These are phyloP conservation scores for Chaetothyriales sp. DNA, from an alignment of 2,329 filamentous ascomycete genomes.

Conservation along the genomic window DNA sequence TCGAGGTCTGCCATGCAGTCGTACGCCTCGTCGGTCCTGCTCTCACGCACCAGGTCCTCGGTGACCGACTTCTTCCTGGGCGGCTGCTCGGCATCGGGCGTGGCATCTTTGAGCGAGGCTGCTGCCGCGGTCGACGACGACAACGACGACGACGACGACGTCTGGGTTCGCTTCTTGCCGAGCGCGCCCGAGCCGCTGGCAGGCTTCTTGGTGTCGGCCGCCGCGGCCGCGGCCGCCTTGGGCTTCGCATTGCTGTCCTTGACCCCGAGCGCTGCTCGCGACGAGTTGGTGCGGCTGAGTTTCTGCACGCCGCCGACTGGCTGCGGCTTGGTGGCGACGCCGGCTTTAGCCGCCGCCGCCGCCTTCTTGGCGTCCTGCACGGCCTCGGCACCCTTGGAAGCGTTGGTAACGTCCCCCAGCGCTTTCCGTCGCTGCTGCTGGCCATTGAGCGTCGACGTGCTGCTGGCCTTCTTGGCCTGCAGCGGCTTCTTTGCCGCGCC, in stretches of 20 bases:
- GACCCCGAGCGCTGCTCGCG: constrained; percentile 47
- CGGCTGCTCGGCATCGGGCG: constrained; percentile 44
- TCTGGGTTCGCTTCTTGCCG: constrained; percentile 54
- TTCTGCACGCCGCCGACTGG: constrained; percentile 67
- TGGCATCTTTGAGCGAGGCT: constrained; percentile 42
- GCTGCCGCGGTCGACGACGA: constrained; percentile 23
- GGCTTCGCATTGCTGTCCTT: constrained; percentile 51
- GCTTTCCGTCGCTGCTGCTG: constrained; percentile 58
- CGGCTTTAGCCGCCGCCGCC: constrained; percentile 44
- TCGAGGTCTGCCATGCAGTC: constrained; percentile 50
- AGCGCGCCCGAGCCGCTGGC: constrained; percentile 59
- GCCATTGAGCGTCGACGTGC: constrained; percentile 35
- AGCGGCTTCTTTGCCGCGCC: constrained; percentile 50
- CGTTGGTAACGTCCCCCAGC: constrained; percentile 90
- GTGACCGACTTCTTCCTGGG: constrained; percentile 51
- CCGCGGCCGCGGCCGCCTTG: constrained; percentile 45
- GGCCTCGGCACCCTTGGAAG: constrained; percentile 56
- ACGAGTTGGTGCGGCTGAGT: constrained; percentile 44
- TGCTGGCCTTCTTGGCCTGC: constrained; percentile 55
- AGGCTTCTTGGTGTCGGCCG: constrained; percentile 54
- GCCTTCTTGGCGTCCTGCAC: constrained; percentile 61
- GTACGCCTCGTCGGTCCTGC: constrained; percentile 27
- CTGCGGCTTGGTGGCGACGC: constrained; percentile 66
- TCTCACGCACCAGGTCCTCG: constrained; percentile 35
- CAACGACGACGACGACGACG: constrained; percentile 28